Evolutionary conservation across 805 yeast species (phyloP).

Genomic region (baker's yeast (Saccharomyces cerevisiae)): DNA sequence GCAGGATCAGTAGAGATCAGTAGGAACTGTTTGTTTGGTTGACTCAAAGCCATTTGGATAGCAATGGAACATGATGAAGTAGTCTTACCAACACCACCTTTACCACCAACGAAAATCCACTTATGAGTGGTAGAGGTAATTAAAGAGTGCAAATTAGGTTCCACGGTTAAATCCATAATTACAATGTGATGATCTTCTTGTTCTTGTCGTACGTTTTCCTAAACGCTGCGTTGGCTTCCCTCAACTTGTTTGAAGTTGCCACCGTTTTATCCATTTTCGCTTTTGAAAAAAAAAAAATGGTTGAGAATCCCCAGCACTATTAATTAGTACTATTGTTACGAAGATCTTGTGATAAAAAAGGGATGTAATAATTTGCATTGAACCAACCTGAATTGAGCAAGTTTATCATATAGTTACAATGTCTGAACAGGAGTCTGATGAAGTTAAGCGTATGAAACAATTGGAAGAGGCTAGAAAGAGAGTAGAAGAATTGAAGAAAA

Average conservation of each 20-base stretch:
- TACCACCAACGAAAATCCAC: conserved; percentile 99
- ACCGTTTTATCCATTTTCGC: neutral
- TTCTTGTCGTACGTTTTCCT: neutral
- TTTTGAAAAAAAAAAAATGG: neutral
- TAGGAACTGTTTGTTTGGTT: conserved; percentile 73
- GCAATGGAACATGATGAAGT: conserved; percentile 95
- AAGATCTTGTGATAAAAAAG: neutral
- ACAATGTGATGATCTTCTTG: neutral
- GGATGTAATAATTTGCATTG: neutral
- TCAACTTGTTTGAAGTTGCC: neutral
- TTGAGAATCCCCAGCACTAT: neutral
- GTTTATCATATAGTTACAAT: conserved; percentile 3
- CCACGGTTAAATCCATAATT: conserved; percentile 49
- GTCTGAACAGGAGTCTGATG: conserved; percentile 31
- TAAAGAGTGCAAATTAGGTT: conserved; percentile 63
- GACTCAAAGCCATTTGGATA: conserved; percentile 77
- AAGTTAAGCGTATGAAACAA: conserved; percentile 44
- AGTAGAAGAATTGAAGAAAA: conserved; percentile 61
- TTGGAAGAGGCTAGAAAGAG: conserved; percentile 69
- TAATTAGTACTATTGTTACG: neutral
- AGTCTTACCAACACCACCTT: conserved; percentile 99
- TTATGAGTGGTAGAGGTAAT: conserved; percentile 62
- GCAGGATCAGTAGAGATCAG: conserved; percentile 98
- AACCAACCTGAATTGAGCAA: neutral
- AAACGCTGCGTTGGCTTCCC: neutral